Conservation (phyloP, 129 eudicot species). For the Artemisia annua region DNA sequence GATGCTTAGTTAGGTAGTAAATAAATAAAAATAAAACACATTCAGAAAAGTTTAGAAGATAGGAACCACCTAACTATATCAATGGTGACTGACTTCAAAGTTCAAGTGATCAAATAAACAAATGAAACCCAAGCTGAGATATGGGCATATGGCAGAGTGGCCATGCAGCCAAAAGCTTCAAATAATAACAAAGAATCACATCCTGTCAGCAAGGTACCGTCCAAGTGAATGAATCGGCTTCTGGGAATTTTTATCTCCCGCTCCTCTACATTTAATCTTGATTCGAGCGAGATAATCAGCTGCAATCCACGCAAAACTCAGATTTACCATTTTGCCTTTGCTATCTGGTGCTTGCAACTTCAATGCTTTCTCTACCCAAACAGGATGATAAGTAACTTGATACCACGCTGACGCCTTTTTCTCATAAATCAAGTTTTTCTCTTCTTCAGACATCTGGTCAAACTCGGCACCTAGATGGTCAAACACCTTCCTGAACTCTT, state of each 20-base stretch:
- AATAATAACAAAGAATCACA: constrained; percentile 20
- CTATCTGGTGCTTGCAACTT: constrained; percentile 43
- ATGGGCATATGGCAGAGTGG: constrained; percentile 53
- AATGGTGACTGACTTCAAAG: too few species aligned
- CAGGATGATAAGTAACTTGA: constrained; percentile 62
- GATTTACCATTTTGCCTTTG: constrained; percentile 37
- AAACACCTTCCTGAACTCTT: constrained; percentile 61
- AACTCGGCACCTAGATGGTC: constrained; percentile 44
- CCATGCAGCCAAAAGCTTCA: constrained; percentile 38
- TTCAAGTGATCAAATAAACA: too few species aligned
- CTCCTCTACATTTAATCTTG: constrained; percentile 44
- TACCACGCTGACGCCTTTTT: constrained; percentile 82
- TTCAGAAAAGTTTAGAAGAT: too few species aligned
- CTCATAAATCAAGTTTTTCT: constrained; percentile 49
- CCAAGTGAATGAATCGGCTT: constrained; percentile 64
- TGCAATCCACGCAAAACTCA: constrained; percentile 80
- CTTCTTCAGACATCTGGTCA: constrained; percentile 45
- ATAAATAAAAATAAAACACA: too few species aligned
- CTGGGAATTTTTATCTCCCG: constrained; percentile 17
- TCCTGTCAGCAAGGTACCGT: constrained; percentile 52
- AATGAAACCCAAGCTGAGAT: neutral
- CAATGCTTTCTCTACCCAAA: constrained; percentile 44
- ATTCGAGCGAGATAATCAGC: constrained; percentile 75
- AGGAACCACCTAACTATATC: too few species aligned
- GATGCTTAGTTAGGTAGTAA: too few species aligned